A percentile compares a stretch with the other conserved stretches of the same genome.
Evolutionary conservation across 768 basidiomycete genomes (phyloP).

Genomic region (Pleurotus pulmonarius): DNA sequence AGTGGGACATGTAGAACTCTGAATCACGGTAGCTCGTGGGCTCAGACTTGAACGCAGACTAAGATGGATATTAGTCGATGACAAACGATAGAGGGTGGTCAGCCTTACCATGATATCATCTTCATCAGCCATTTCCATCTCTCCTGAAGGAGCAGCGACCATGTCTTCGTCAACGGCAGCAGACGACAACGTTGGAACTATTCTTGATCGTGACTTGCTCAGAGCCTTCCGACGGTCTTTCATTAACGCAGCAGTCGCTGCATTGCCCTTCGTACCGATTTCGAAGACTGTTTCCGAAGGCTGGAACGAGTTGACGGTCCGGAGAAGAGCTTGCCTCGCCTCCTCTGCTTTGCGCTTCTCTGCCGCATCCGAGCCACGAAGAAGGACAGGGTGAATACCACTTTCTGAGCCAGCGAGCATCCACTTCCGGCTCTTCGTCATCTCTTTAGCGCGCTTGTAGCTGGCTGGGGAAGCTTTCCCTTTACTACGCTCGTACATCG

Average conservation of each 20-base stretch:
- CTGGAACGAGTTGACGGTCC: slow-evolving; percentile 74
- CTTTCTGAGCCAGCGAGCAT: slow-evolving; percentile 61
- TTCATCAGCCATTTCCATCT: slow-evolving; percentile 73
- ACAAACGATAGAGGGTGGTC: background rate
- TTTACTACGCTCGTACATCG: slow-evolving; percentile 92
- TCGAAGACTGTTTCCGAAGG: slow-evolving; percentile 93
- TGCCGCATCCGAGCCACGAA: slow-evolving; percentile 33
- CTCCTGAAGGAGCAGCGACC: slow-evolving; percentile 28
- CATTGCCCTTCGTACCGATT: slow-evolving; percentile 69
- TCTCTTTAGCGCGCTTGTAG: slow-evolving; percentile 87
- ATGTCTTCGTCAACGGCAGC: slow-evolving; percentile 27
- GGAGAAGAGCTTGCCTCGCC: slow-evolving; percentile 62
- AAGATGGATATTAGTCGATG: slow-evolving; percentile 5
- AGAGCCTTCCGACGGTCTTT: slow-evolving; percentile 81
- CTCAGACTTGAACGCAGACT: slow-evolving; percentile 64
- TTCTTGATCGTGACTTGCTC: slow-evolving; percentile 54
- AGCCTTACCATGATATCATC: slow-evolving; percentile 64
- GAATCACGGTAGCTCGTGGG: slow-evolving; percentile 64
- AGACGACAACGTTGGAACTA: slow-evolving; percentile 25
- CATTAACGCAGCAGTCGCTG: slow-evolving; percentile 72
- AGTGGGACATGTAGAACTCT: slow-evolving; percentile 90
- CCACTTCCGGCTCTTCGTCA: slow-evolving; percentile 73
- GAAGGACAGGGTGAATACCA: slow-evolving; percentile 68
- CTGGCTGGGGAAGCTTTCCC: slow-evolving; percentile 84
- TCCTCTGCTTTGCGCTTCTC: slow-evolving; percentile 42